Evolutionary conservation across 2,329 filamentous ascomycete genomes (phyloP).

Genomic region (Cercospora sojina): DNA sequence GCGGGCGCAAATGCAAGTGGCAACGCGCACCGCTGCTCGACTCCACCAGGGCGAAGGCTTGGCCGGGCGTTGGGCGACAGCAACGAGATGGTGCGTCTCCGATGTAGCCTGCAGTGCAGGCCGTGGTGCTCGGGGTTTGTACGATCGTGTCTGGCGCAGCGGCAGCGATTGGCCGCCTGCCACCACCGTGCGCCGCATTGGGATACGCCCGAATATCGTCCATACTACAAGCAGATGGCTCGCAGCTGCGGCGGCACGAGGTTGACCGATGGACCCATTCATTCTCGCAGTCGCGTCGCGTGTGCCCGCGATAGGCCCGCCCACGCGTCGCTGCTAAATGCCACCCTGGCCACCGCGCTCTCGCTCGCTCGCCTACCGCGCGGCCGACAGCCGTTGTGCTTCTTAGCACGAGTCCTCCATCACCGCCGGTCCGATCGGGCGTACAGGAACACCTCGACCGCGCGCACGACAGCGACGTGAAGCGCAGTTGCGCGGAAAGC

Average conservation of each 20-base stretch:
- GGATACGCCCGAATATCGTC: slow-evolving; percentile 4
- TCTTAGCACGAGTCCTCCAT: background rate
- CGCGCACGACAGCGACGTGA: background rate
- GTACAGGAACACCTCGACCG: background rate
- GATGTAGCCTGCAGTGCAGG: slow-evolving; percentile 1
- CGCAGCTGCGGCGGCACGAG: background rate
- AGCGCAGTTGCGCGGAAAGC: background rate
- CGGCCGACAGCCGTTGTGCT: background rate
- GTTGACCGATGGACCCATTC: background rate
- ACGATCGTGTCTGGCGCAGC: background rate
- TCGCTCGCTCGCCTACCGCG: background rate
- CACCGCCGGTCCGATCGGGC: background rate
- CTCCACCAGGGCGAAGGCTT: background rate
- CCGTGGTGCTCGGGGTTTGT: slow-evolving; percentile 7
- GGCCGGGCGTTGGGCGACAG: slow-evolving; percentile 16
- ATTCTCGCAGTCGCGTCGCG: background rate
- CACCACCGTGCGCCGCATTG: slow-evolving; percentile 1
- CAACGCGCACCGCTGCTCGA: background rate
- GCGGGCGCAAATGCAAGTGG: slow-evolving; percentile 16
- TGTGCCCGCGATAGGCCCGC: background rate
- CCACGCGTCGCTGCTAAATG: background rate
- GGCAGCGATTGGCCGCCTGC: slow-evolving; percentile 3
- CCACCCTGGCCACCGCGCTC: background rate
- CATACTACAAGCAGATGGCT: slow-evolving; percentile 5
- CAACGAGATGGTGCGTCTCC: slow-evolving; percentile 17